Base-by-base conservation (phyloP, 192 early-diverging fungal genomes). In the Entrophospora sp. region DNA sequence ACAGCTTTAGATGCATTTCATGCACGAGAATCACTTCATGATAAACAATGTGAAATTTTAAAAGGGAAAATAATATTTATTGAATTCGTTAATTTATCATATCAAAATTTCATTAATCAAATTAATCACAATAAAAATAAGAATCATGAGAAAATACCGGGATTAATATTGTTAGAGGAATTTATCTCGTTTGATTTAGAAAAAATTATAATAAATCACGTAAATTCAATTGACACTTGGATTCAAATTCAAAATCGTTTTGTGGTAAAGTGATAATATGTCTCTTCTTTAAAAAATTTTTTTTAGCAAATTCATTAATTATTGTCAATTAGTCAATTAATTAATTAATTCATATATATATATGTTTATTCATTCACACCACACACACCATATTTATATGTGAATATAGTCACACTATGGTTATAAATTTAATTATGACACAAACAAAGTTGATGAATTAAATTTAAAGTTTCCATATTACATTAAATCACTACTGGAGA, bases 371-470 rank as follows among this genome's bases (percentile, higher is more conserved):
- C n/a, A n/a, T n/a, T n/a, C n/a, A n/a, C n/a, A n/a, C n/a, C n/a
- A n/a, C n/a, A n/a, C n/a, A n/a, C n/a, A n/a, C n/a, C n/a, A n/a
- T n/a, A n/a, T n/a, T n/a, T n/a, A n/a, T n/a, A n/a, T n/a, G n/a
- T n/a, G n/a, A n/a, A n/a, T n/a, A n/a, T n/a, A 65, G 64, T 30
- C 31, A 55, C 64, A 65, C 36, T 65, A 34, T 42, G 64, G 64
- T 10, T 28, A 65, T 22, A n/a, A 10, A 13, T 65, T 65, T 42
- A 20, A 36, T 51, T 65, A 65, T 20, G 27, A 61, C 53, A 13
- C 37, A 37, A 65, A 65, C 18, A 9, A 55, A 51, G 51, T 65
- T 55, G 64, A 36, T 28, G 32, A 7, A 35, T 20, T n/a, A 27
- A 31, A 12, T n/a, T 9, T 32, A 30, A 18, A 63, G 48, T 49